phyloP scores from a whole-genome alignment of 805 yeast species.

The Candida corydali region DNA sequence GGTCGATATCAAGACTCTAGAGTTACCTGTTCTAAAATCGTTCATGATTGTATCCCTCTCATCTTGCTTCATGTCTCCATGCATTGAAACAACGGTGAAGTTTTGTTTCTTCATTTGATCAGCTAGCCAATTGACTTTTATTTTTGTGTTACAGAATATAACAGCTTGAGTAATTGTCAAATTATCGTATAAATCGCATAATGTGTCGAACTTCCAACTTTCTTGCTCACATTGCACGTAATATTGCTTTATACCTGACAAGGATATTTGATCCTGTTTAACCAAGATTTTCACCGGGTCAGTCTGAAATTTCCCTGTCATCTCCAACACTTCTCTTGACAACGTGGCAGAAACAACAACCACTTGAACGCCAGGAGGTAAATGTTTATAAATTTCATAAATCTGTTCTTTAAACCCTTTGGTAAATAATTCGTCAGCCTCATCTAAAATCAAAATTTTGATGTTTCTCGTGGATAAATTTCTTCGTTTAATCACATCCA shows the following conservation, averaged over 20 bases:
- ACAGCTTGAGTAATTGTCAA: constrained; percentile 96
- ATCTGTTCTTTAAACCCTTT: constrained; percentile 96
- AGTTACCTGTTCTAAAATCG: constrained; percentile 90
- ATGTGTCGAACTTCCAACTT: constrained; percentile 89
- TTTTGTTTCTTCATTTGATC: constrained; percentile 72
- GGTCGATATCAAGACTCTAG: constrained; percentile 91
- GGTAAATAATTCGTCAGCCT: constrained; percentile 92
- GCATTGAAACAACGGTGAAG: constrained; percentile 94
- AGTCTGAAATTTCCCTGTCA: constrained; percentile 87
- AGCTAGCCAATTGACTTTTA: constrained; percentile 89
- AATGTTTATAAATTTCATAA: constrained; percentile 79
- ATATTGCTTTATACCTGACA: constrained; percentile 93
- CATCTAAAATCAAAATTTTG: constrained; percentile 89
- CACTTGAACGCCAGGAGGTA: constrained; percentile 86
- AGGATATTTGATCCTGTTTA: constrained; percentile 87
- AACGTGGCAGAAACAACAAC: constrained; percentile 94
- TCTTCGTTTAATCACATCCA: constrained; percentile 86
- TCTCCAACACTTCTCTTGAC: constrained; percentile 86
- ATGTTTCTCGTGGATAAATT: constrained; percentile 67
- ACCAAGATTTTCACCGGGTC: constrained; percentile 93
- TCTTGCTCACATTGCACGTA: constrained; percentile 88
- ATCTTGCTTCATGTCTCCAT: constrained; percentile 93
- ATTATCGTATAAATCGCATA: constrained; percentile 93
- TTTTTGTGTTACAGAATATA: constrained; percentile 94
- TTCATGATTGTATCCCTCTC: constrained; percentile 94